A percentile compares a stretch with the other conserved stretches of the same genome.
Evolutionary conservation across 306 rosid species (phyloP).

Genomic region (Quercus dentata): DNA sequence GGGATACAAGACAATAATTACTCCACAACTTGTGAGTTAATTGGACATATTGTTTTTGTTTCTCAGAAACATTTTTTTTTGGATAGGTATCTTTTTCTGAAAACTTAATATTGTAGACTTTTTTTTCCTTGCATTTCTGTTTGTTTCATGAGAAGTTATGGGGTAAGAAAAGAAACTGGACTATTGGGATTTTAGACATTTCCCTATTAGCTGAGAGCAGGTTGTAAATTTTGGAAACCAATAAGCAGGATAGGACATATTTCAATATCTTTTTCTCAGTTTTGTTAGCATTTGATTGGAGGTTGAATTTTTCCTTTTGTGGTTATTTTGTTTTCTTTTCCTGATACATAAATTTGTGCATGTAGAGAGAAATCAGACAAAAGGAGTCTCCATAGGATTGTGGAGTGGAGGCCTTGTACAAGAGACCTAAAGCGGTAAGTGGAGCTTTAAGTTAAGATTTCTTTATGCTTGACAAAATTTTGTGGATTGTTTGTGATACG

Average conservation of each 20-base stretch:
- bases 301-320: not conserved
- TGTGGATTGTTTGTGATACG: not conserved
- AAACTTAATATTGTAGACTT: no score
- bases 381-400: slow-evolving; percentile 74
- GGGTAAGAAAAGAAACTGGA: slow-evolving; percentile 10
- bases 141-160: not conserved
- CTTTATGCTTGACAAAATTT: not conserved
- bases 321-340: not conserved
- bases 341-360: slow-evolving; percentile 9
- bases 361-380: slow-evolving; percentile 55
- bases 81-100: no score
- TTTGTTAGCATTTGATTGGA: not conserved
- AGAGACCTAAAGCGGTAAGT: slow-evolving; percentile 55
- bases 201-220: not conserved
- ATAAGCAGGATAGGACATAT: not conserved
- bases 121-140: not conserved
- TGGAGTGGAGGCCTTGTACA: slow-evolving; percentile 86
- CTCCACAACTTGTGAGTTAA: no score
- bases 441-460: slow-evolving; percentile 3
- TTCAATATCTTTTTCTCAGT: not conserved
- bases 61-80: no score
- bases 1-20: no score
- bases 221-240: not conserved
- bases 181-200: slow-evolving; percentile 9
- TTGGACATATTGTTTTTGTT: no score